These are phyloP conservation scores for Epichloe scottii DNA, from an alignment of 2,329 filamentous ascomycete species.

Conservation along the genomic window DNA sequence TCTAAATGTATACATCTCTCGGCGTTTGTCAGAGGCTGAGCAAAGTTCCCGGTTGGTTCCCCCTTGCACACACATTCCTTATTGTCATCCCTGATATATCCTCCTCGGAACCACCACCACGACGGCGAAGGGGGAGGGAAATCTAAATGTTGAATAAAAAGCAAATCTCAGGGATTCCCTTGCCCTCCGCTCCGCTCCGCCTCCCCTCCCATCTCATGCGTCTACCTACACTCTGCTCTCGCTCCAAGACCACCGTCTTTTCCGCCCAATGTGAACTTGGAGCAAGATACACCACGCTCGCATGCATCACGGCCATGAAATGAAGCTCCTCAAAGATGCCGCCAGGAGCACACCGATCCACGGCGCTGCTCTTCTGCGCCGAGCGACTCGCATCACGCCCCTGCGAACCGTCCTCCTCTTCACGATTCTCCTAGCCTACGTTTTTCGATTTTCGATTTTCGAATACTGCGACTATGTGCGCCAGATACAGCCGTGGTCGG, in stretches of 20 bases:
- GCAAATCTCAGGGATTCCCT: background rate
- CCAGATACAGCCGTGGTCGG: conserved; percentile 5
- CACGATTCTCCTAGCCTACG: background rate
- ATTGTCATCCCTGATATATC: background rate
- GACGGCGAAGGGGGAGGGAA: no score
- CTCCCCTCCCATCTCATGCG: no score
- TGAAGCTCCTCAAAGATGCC: conserved; percentile 2
- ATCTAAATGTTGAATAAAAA: background rate
- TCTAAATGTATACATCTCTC: background rate
- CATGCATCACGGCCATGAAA: background rate
- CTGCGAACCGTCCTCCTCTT: background rate
- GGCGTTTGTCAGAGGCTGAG: no score
- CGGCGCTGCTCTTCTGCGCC: background rate
- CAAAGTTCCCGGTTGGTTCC: background rate
- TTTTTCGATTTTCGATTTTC: background rate
- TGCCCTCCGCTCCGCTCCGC: no score
- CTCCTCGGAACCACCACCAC: background rate
- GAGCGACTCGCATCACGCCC: background rate
- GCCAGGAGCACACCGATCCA: background rate
- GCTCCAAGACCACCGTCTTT: background rate
- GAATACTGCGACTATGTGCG: conserved; percentile 3
- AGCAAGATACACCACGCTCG: background rate
- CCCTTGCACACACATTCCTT: background rate
- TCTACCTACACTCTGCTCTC: background rate
- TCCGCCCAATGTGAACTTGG: background rate